Evolutionary conservation across 768 basidiomycete genomes (phyloP).

Genomic region (Kockovaella imperatae): DNA sequence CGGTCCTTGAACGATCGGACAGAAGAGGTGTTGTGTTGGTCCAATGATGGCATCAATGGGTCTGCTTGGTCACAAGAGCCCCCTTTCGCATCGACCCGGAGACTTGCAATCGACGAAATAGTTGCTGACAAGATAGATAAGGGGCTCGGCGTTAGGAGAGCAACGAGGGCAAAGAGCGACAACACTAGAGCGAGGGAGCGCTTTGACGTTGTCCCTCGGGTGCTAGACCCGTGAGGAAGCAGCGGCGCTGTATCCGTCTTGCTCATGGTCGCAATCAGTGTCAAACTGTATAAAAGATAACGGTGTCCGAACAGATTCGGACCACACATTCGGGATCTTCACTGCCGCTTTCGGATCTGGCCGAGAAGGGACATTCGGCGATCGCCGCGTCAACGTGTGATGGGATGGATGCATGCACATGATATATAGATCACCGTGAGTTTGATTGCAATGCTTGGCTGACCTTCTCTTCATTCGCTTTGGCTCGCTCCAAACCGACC

Average conservation of each 20-base stretch:
- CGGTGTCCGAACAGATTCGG: too few relatives aligned
- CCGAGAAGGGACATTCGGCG: too few relatives aligned
- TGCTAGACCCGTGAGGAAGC: slow-evolving; percentile 1
- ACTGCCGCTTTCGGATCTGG: too few relatives aligned
- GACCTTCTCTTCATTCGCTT: too few relatives aligned
- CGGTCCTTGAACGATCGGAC: slow-evolving; percentile 9
- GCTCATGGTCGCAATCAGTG: too few relatives aligned
- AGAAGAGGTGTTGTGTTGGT: slow-evolving; percentile 2
- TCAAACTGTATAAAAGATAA: too few relatives aligned
- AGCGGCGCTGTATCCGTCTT: background rate
- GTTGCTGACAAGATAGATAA: too few relatives aligned
- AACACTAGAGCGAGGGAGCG: slow-evolving; percentile 5
- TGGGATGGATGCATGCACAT: too few relatives aligned
- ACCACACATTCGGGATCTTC: too few relatives aligned
- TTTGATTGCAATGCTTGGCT: too few relatives aligned
- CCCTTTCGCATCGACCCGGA: background rate
- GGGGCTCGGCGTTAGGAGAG: slow-evolving; percentile 6
- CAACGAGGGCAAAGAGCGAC: slow-evolving; percentile 11
- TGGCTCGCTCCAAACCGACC: background rate
- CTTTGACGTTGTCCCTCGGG: slow-evolving; percentile 1
- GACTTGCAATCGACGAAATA: background rate
- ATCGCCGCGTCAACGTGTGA: too few relatives aligned
- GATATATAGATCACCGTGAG: too few relatives aligned
- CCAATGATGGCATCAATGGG: slow-evolving; percentile 8
- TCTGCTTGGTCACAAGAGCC: slow-evolving; percentile 11